Conservation (phyloP, 495 filamentous ascomycete species). For the Penicillium herquei region DNA sequence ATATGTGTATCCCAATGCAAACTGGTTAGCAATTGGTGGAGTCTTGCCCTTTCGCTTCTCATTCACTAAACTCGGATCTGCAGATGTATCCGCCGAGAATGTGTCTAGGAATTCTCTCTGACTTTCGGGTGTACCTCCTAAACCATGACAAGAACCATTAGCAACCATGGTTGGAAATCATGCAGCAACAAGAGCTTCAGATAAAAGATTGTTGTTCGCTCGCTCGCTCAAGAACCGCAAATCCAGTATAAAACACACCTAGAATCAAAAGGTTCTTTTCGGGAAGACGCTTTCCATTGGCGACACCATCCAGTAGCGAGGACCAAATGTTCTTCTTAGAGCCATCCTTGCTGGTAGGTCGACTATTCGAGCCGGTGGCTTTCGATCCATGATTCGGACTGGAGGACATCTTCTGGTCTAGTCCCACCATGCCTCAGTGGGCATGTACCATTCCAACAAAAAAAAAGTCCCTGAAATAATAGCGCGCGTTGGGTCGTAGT, state of each 20-base stretch:
- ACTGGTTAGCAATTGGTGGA: slow-evolving; percentile 86
- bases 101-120: slow-evolving; percentile 89
- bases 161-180: neutral
- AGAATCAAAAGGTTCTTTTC: slow-evolving; percentile 90
- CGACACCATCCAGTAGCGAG: slow-evolving; percentile 85
- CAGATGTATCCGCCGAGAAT: slow-evolving; percentile 61
- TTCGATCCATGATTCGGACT: slow-evolving; percentile 39
- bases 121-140: slow-evolving; percentile 83
- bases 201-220: neutral
- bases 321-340: slow-evolving; percentile 91
- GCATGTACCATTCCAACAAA: slow-evolving; percentile 37
- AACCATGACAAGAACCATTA: slow-evolving; percentile 3
- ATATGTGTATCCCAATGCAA: slow-evolving; percentile 93
- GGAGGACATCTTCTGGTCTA: slow-evolving; percentile 43
- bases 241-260: slow-evolving; percentile 49
- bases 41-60: slow-evolving; percentile 60
- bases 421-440: slow-evolving; percentile 36
- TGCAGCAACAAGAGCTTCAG: neutral
- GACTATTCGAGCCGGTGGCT: slow-evolving; percentile 41
- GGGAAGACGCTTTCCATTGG: slow-evolving; percentile 84
- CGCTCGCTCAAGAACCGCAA: neutral
- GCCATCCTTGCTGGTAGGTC: slow-evolving; percentile 65
- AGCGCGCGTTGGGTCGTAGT: slow-evolving; percentile 3
- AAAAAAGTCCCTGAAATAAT: neutral
- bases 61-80: slow-evolving; percentile 48